Evolutionary conservation across 805 yeast species (phyloP).

Genomic region (Naumovozyma castellii): DNA sequence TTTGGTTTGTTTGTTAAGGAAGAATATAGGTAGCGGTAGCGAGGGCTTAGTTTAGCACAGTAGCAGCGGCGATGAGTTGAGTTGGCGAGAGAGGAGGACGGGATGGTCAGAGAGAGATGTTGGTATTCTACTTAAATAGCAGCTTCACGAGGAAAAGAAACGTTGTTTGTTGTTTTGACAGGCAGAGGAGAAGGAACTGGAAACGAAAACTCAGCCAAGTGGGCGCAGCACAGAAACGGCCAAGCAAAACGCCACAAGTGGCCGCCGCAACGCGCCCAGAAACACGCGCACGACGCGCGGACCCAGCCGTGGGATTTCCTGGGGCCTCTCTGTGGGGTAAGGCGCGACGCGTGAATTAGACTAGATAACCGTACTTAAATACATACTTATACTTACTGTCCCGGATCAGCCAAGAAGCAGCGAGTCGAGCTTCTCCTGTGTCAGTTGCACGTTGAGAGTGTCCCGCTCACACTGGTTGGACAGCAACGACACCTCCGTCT

Average conservation of each 20-base stretch:
- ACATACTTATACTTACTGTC: too few species aligned
- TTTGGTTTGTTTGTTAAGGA: too few species aligned
- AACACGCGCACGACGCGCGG: neutral
- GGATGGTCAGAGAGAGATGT: too few species aligned
- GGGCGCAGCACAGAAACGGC: neutral
- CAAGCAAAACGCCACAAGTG: neutral
- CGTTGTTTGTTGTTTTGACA: neutral
- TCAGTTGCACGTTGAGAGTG: slow-evolving; percentile 26
- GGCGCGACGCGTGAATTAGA: too few species aligned
- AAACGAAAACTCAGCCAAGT: neutral
- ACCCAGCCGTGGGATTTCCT: neutral
- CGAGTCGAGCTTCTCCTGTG: slow-evolving; percentile 31
- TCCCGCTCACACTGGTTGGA: slow-evolving; percentile 26
- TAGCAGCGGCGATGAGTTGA: too few species aligned
- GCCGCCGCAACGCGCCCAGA: neutral
- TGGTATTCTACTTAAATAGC: too few species aligned
- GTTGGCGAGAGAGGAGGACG: too few species aligned
- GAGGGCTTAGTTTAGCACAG: too few species aligned
- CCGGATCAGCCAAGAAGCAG: too few species aligned
- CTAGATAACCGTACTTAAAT: too few species aligned
- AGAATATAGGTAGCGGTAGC: too few species aligned
- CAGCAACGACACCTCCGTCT: slow-evolving; percentile 22
- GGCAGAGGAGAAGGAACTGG: neutral
- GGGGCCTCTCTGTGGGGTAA: neutral
- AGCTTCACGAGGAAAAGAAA: neutral